Conservation (phyloP, 176 grass and related monocot species). For the Rhynchospora breviuscula region DNA sequence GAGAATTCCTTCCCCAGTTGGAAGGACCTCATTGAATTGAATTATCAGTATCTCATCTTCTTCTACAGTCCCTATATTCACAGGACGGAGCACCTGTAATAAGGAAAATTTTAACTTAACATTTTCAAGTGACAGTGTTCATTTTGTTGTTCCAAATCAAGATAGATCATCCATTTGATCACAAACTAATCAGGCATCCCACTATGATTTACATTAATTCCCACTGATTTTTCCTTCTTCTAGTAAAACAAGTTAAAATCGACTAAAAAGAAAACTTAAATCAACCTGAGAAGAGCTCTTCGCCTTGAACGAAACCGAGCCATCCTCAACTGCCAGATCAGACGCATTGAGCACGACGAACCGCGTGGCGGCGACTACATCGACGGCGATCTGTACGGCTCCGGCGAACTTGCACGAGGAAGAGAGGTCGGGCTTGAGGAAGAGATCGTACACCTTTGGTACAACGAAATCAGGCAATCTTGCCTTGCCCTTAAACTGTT, state of each 20-base stretch:
- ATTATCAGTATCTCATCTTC: constrained; percentile 77
- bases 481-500: constrained; percentile 59
- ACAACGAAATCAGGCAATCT: constrained; percentile 63
- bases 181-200: background rate
- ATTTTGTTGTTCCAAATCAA: background rate
- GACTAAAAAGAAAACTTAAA: background rate
- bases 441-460: constrained; percentile 77
- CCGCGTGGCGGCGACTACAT: constrained; percentile 38
- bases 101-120: constrained; percentile 1
- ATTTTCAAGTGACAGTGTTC: background rate
- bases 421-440: constrained; percentile 63
- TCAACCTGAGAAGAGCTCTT: constrained; percentile 45
- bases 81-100: constrained; percentile 47
- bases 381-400: constrained; percentile 36
- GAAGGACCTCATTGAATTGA: constrained; percentile 59
- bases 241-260: background rate
- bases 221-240: background rate
- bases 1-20: constrained; percentile 49
- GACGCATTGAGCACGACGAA: constrained; percentile 88
- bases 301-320: constrained; percentile 37
- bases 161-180: background rate
- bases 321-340: constrained; percentile 43
- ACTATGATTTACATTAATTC: background rate
- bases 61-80: constrained; percentile 55
- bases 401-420: constrained; percentile 58